Base-by-base conservation (phyloP, 495 filamentous ascomycete genomes). In the Talaromyces ruber region DNA sequence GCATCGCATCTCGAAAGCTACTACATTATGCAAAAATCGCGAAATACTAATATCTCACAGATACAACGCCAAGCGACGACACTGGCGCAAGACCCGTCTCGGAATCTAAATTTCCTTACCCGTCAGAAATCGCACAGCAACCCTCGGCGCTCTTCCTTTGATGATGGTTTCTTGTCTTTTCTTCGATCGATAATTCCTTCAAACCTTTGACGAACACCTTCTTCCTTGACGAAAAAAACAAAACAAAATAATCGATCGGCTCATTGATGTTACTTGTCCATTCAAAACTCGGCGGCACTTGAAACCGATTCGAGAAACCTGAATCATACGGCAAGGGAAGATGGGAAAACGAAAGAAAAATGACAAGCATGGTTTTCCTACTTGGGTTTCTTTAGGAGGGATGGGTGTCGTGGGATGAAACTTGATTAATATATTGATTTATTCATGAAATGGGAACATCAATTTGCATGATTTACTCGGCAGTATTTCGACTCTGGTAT, bases 81-180 rank as follows among this genome's bases (percentile, higher is more conserved):
- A 98, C 82, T 98, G 94, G 94, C 91, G 94, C 82, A 97, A 98
- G 92, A 98, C 94, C 75, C 89, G 94, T 71, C 90, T 98, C 82
- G 93, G 93, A 68, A 92, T 98, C 80, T 98, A 90, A 83, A 85
- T 61, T 55, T 45, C 56, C 7, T 55, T 47, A 34, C 29, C 28
- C 24, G 18, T 30, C 29, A 21, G 54, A 57, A 57, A 57, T 57
- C 54, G 12, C 65, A 65, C 68, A 61, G 64, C 63, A 64, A 66
- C 63, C 60, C 59, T 62, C 66, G 64, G 64, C 62, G 63, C 54
- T 61, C 55, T 30, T 37, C 58, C 43, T 60, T 60, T 60, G 53
- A 58, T 25, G 29, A 34, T 21, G 54, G 26, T 34, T 57, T 34
- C 25, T 55, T 56, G 18, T 62, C 62, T 50, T 24, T 62, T 50